phyloP scores from a whole-genome alignment of 306 rosid genomes.

The Arachis hypogaea region DNA sequence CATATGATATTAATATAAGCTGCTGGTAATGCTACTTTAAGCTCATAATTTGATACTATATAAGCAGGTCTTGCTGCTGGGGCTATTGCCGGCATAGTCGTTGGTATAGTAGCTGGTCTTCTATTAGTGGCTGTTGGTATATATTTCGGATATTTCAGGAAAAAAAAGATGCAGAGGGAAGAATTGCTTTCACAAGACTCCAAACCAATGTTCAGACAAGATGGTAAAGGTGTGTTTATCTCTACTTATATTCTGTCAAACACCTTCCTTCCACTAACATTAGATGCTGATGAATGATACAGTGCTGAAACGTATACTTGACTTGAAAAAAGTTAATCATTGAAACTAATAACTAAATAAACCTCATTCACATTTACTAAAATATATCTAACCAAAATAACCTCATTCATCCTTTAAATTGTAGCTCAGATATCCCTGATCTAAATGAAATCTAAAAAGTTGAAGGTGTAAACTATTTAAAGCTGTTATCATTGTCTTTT shows the following conservation, averaged over 20 bases:
- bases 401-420: conserved; percentile 10
- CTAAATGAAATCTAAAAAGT: conserved; percentile 11
- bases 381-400: background rate
- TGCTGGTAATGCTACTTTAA: conserved; percentile 33
- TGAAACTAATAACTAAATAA: conserved; percentile 15
- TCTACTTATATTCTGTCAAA: conserved; percentile 29
- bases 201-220: conserved; percentile 53
- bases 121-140: conserved; percentile 57
- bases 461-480: conserved; percentile 5
- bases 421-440: conserved; percentile 22
- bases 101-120: conserved; percentile 62
- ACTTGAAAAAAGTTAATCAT: background rate
- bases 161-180: conserved; percentile 47
- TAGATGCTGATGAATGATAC: conserved; percentile 19
- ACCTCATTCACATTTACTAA: background rate
- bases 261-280: background rate
- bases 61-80: conserved; percentile 72
- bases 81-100: conserved; percentile 71
- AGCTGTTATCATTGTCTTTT: conserved; percentile 1
- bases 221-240: conserved; percentile 50
- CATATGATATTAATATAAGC: conserved; percentile 34
- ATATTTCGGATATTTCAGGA: conserved; percentile 56
- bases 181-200: conserved; percentile 41
- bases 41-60: conserved; percentile 48
- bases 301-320: background rate